Evolutionary conservation across 805 yeast species (phyloP), one percentile per base, ranked within the genome.

Genomic region (Zygosaccharomyces rouxii): DNA sequence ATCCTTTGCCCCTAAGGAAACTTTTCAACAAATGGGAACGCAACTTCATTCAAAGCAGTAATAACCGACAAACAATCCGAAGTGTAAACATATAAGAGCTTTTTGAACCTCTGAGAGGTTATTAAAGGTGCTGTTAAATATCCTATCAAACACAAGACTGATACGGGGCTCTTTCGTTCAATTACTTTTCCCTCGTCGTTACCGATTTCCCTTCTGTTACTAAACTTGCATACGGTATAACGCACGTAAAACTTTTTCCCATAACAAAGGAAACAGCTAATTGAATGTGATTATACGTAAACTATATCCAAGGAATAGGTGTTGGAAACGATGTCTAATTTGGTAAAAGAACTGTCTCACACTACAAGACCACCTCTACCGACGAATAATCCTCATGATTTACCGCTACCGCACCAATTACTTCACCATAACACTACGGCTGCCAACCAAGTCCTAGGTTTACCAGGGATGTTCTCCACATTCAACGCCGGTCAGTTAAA

Each of bases 381-480:
- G 35, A 41, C 44, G 13, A 29, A 41, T 41, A 41, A 18, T 19
- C 35, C 44, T 29, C 18, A 30, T 11, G 14, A 41, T 9, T 11
- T 44, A 28, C 45, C 44, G 18, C 47, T 51, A 9, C 54, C 54
- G 11, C 46, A 4, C 2, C 50, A 51, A 35, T 46, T 51, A 2
- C 35, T 51, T 13, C 46, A 48, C 29, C 35, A 13, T 11, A 61
- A 63, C 40, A 67, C 70, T 1, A 66, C 71, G 5, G 51, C 68
- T 1, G 58, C 64, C 6, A 66, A 65, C 38, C 56, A 57, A 29
- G 58, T 62, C 4, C 46, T 64, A 39, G 69, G 69, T 5, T 43
- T 67, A 11, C 71, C 71, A 2, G 71, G 71, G 11, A 38, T 67
- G 58, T 57, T 58, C 42, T 62, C 68, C 2, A 61, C 65, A 1